Base-by-base conservation (phyloP, 2,329 filamentous ascomycete species). In the Hymenoscyphus occultus region DNA sequence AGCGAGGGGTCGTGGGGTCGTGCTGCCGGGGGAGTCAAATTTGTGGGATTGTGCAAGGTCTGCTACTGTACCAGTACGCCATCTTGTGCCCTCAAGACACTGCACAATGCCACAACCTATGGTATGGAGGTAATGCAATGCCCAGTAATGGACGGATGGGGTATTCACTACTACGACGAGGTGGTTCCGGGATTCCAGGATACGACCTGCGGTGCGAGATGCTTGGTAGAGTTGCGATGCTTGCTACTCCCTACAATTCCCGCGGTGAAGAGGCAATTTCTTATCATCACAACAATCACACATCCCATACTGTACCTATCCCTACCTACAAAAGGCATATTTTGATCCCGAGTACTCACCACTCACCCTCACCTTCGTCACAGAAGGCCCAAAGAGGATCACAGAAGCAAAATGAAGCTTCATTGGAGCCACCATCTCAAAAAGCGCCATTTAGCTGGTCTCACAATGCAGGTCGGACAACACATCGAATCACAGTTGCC, bases 231-330 rank as follows among this genome's bases (percentile, higher is more conserved):
- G 35, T 35, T 35, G 35, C 35, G 5, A 6, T 35, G 5, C 2
- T 35, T 35, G 13, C 4, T 2, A 28, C 28, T 28, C 28, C 28
- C 28, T 28, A 28, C 14, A 58, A 35, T 32, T 58, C 14, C 4
- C 19, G 63, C 59, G 64, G 54, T 61, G 64, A 62, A 65, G 58
- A 61, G 60, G 58, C 57, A 63, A 65, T 32, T 51, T 48, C 56
- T 51, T 59, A 62, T 65, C 4, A 35, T 35, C 35, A 35, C 3
- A 35, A 35, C 35, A 5, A 35, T 35, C 35, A 35, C 35, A 10
- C 9, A 35, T 35, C 35, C 56, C 35, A 56, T 56, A 2, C 28
- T 39, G 28, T 28, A 57, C 13, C 48, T 62, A 35, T 54, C 28
- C 13, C 3, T 16, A 31, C 28, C 40, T 19, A 28, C 28, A 28